Evolutionary conservation across 192 early-diverging fungal species (phyloP).

Genomic region (Pecoramyces ruminantium): DNA sequence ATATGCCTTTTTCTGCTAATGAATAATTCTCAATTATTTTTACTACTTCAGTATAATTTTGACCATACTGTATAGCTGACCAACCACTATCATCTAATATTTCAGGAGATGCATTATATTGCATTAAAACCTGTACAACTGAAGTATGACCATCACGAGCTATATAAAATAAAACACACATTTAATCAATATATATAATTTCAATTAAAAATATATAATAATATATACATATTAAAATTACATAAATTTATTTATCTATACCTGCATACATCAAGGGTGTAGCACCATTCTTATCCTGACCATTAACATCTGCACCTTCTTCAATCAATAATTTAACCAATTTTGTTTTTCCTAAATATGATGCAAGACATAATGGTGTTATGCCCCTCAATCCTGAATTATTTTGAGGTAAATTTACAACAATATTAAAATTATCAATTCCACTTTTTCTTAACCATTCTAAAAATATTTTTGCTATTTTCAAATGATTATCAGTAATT

Average conservation of each 20-base stretch:
- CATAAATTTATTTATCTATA: too few species aligned
- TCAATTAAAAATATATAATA: too few species aligned
- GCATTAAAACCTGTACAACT: slow-evolving; percentile 28
- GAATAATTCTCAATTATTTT: slow-evolving; percentile 21
- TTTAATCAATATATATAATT: too few species aligned
- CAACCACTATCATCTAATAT: slow-evolving; percentile 44
- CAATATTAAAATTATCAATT: slow-evolving; percentile 2
- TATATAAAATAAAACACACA: too few species aligned
- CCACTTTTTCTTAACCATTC: slow-evolving; percentile 4
- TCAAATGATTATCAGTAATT: slow-evolving; percentile 25
- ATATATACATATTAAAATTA: too few species aligned
- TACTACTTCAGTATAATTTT: slow-evolving; percentile 34
- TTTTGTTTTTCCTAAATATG: slow-evolving; percentile 43
- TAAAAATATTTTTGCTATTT: slow-evolving; percentile 27
- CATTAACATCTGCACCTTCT: slow-evolving; percentile 43
- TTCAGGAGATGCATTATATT: slow-evolving; percentile 27
- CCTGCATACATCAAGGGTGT: slow-evolving; percentile 55
- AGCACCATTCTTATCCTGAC: slow-evolving; percentile 39
- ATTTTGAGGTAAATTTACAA: slow-evolving; percentile 38
- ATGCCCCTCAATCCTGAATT: slow-evolving; percentile 30
- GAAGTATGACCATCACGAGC: slow-evolving; percentile 41
- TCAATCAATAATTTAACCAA: slow-evolving; percentile 35
- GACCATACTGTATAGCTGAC: slow-evolving; percentile 44
- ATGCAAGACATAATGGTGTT: slow-evolving; percentile 46
- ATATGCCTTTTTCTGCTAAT: not conserved